Base-by-base conservation (phyloP, 2,329 filamentous ascomycete species). In the Didymosphaeria variabile region DNA sequence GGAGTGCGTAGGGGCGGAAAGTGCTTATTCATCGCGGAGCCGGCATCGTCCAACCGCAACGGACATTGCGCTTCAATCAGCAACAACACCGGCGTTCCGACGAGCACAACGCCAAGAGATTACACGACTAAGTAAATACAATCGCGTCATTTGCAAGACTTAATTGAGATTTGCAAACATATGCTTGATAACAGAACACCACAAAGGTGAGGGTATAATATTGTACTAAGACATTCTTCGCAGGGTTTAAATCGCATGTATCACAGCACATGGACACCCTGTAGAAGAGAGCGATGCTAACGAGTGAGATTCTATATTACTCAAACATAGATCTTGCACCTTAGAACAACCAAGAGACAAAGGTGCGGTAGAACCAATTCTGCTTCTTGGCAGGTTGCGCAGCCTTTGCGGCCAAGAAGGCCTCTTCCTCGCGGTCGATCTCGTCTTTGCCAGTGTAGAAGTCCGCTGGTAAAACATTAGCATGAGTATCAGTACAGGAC, bases 391-490 rank as follows among this genome's bases (percentile, higher is more conserved):
- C 55, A 47, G 75, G 72, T 55, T 58, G 76, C 40, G 79, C 79
- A 2, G 81, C 84, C 74, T 86, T 77, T n/a, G 73, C 72, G 12
- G 86, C 88, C 57, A 91, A 69, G 79, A 90, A 93, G 64, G 87
- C 88, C 61, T 87, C 85, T 79, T 93, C 91, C 72, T 93, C 90
- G 9, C 87, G 83, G 77, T 92, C 90, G 66, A 92, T 90, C 61
- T 86, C 83, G 56, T 90, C 89, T 81, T 92, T 93, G 70, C 90
- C 91, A 0, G 86, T 86, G 80, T 86, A 92, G 63, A 93, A 86
- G 81, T 93, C 90, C 34, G 85, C 88, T 68, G 23, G 9, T 17
- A 17, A 7, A 29, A 55, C 1, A 12, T 44, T 21, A 44, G 38
- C 40, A 87, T 83, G 61, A 85, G 79, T 0, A 90, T 80, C 19